phyloP scores from a whole-genome alignment of 805 yeast species.

The Wickerhamiella qilinensis region DNA sequence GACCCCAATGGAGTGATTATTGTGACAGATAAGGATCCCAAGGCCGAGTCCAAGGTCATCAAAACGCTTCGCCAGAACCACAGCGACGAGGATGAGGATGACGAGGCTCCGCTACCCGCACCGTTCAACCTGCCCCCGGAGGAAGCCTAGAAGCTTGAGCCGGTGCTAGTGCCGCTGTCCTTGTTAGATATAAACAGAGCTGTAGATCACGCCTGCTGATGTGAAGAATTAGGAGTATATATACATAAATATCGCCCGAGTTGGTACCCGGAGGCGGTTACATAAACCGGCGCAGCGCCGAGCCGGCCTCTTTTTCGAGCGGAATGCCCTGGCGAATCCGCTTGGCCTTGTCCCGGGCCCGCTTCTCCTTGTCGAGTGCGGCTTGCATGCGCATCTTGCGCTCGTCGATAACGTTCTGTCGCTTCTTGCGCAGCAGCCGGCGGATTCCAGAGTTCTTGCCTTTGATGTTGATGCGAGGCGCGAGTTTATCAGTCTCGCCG shows the following conservation, averaged over 20 bases:
- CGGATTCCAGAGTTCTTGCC: slow-evolving; percentile 76
- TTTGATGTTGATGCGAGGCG: slow-evolving; percentile 50
- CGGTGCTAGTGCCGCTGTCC: too few relatives aligned
- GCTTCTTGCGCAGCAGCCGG: slow-evolving; percentile 65
- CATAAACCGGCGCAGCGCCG: slow-evolving; percentile 15
- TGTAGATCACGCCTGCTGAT: too few relatives aligned
- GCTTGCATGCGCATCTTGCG: slow-evolving; percentile 63
- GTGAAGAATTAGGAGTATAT: too few relatives aligned
- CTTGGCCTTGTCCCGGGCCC: slow-evolving; percentile 11
- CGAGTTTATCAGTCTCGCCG: slow-evolving; percentile 35
- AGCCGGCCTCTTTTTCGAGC: slow-evolving; percentile 13
- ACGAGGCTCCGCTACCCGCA: slow-evolving; percentile 32
- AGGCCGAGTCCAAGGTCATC: slow-evolving; percentile 40
- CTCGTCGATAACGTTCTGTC: slow-evolving; percentile 71
- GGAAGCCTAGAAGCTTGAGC: slow-evolving; percentile 3
- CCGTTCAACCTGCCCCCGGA: slow-evolving; percentile 24
- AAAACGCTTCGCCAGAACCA: slow-evolving; percentile 79
- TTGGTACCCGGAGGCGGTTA: too few relatives aligned
- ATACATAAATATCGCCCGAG: too few relatives aligned
- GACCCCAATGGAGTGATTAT: slow-evolving; percentile 22
- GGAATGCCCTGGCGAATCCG: slow-evolving; percentile 10
- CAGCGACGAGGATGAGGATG: slow-evolving; percentile 59
- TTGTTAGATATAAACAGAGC: background rate
- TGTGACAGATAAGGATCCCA: slow-evolving; percentile 17
- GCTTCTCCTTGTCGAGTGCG: slow-evolving; percentile 58